phyloP scores from a whole-genome alignment of 768 basidiomycete species.

The Ramaria sp. region DNA sequence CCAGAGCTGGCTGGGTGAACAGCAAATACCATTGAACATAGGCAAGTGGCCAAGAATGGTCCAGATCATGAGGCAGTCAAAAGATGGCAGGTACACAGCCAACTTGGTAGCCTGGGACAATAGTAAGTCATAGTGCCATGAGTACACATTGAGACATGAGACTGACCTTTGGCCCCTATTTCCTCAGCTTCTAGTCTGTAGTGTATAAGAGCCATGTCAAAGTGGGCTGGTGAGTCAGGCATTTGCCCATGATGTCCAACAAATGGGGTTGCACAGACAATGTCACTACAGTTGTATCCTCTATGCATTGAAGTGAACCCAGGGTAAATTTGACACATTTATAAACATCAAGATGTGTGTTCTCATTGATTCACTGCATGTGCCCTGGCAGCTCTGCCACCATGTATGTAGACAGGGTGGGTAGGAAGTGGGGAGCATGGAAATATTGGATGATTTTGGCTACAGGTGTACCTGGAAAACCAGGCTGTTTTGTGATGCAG shows the following conservation, averaged over 20 bases:
- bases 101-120: too few relatives aligned
- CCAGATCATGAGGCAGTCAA: too few relatives aligned
- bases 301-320: neutral
- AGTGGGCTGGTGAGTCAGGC: neutral
- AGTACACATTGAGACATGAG: neutral
- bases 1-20: too few relatives aligned
- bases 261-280: neutral
- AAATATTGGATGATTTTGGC: neutral
- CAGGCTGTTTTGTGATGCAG: neutral
- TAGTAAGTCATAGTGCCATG: neutral
- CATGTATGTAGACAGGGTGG: neutral
- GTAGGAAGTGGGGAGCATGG: neutral
- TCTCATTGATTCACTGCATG: neutral
- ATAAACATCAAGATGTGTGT: neutral
- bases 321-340: neutral
- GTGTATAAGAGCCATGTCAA: constrained; percentile 10
- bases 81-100: too few relatives aligned
- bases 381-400: neutral
- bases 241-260: neutral
- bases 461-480: neutral
- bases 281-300: neutral
- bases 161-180: neutral
- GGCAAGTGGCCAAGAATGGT: too few relatives aligned
- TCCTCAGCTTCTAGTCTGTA: neutral
- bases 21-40: too few relatives aligned